Evolutionary conservation across 2,329 filamentous ascomycete species (phyloP).

Genomic region (Trichoderma sp.): DNA sequence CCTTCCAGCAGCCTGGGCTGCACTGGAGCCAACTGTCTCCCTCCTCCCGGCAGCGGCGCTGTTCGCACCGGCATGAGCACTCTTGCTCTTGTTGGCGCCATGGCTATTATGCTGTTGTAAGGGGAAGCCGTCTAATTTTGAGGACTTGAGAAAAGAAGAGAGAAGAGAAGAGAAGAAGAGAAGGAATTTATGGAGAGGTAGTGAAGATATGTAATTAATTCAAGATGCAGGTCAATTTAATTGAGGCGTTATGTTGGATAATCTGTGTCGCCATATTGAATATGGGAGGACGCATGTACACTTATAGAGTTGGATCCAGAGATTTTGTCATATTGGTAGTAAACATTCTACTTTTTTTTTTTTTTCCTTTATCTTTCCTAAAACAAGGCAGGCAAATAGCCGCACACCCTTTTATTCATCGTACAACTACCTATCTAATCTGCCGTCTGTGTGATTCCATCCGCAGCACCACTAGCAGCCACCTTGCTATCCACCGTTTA

Average conservation of each 20-base stretch:
- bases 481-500: neutral
- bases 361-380: neutral
- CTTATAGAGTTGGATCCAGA: conserved; percentile 4
- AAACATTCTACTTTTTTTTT: neutral
- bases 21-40: conserved; percentile 17
- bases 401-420: neutral
- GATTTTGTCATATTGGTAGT: conserved; percentile 1
- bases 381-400: neutral
- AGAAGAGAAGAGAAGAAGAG: neutral
- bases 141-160: neutral
- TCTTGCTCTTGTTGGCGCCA: conserved; percentile 23
- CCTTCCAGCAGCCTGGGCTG: conserved; percentile 7
- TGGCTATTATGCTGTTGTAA: conserved; percentile 22
- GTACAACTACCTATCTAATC: neutral
- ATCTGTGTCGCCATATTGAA: neutral
- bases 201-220: neutral
- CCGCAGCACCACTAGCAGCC: neutral
- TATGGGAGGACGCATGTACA: conserved; percentile 4
- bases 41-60: conserved; percentile 22
- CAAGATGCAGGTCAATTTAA: neutral
- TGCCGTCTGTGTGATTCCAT: neutral
- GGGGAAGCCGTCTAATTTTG: neutral
- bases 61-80: conserved; percentile 24
- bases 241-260: conserved; percentile 13
- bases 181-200: neutral